phyloP scores from a whole-genome alignment of 208 protist genomes.

The Wallacemonas rigidus region DNA sequence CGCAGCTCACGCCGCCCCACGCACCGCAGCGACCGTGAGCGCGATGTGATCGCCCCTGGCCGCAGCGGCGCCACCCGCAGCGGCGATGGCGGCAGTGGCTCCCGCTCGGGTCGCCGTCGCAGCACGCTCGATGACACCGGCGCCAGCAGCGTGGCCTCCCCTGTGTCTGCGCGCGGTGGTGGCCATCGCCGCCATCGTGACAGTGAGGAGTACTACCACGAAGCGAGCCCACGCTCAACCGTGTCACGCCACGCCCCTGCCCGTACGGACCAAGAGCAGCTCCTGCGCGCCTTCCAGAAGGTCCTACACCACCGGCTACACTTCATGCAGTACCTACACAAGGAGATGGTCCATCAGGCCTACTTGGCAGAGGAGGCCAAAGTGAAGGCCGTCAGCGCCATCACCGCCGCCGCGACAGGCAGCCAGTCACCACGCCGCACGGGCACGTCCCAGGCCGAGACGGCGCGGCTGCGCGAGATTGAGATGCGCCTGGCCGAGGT shows the following conservation, averaged over 20 bases:
- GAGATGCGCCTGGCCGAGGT: constrained; percentile 65
- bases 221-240: constrained; percentile 29
- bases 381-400: constrained; percentile 40
- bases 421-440: constrained; percentile 26
- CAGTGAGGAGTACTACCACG: constrained; percentile 26
- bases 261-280: constrained; percentile 42
- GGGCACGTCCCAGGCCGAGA: constrained; percentile 32
- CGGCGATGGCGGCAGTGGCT: not conserved
- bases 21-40: constrained; percentile 25
- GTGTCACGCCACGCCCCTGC: constrained; percentile 18
- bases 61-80: constrained; percentile 17
- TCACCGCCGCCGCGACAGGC: constrained; percentile 17
- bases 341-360: constrained; percentile 82
- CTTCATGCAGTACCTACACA: constrained; percentile 86
- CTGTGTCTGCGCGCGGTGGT: not conserved
- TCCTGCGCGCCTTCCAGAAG: constrained; percentile 65
- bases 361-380: constrained; percentile 74
- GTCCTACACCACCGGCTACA: constrained; percentile 83
- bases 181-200: constrained; percentile 8
- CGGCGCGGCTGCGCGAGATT: constrained; percentile 64
- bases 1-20: constrained; percentile 37
- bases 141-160: not conserved
- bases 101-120: no score
- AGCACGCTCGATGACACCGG: not conserved
- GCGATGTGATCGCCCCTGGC: constrained; percentile 8